Base-by-base conservation (phyloP, 495 filamentous ascomycete genomes). In the Chaetomidium leptoderma region DNA sequence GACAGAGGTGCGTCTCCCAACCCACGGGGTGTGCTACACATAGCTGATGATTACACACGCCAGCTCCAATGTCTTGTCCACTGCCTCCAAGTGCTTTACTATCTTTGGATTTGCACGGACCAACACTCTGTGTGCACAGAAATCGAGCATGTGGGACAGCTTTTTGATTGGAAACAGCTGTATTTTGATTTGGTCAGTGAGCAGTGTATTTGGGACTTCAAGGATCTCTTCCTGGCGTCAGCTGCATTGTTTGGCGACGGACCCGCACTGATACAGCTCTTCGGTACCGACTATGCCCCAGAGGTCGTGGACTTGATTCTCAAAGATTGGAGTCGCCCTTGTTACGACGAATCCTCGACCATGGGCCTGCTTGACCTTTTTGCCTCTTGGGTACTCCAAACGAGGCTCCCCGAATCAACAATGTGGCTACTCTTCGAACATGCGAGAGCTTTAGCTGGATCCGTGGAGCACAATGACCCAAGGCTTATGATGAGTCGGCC, bases 351-450 rank as follows among this genome's bases (percentile, higher is more conserved):
- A 48, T 50, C 56, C 2, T 52, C 48, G 0, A 44, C 44, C 5
- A 51, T 67, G 1, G 63, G 63, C n/a, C 60, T 67, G 7, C 60
- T 67, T 3, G 63, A 65, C 37, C 40, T 61, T 13, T 63, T 63
- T 27, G 57, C 54, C 0, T 61, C 57, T 2, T 19, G 63, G 32
- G 52, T 67, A 19, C 52, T 67, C 6, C 42, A 59, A 9, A n/a
- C n/a, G n/a, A n/a, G n/a, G n/a, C n/a, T n/a, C n/a, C n/a, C n/a
- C n/a, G n/a, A n/a, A n/a, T n/a, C n/a, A n/a, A 16, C 1, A 16
- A 37, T 4, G 24, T 33, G 16, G 4, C 21, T 63, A 23, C 21
- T 66, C 10, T 19, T 62, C 13, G 11, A 62, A 13, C 26, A 61
- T 17, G 51, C 54, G 2, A 49, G n/a, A 6, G 0, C 29, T 6